A percentile compares a stretch with the other conserved stretches of the same genome.
These are phyloP conservation scores for Trichosporon ovoides DNA, from an alignment of 1,284 basidiomycete species.

Conservation along the genomic window DNA sequence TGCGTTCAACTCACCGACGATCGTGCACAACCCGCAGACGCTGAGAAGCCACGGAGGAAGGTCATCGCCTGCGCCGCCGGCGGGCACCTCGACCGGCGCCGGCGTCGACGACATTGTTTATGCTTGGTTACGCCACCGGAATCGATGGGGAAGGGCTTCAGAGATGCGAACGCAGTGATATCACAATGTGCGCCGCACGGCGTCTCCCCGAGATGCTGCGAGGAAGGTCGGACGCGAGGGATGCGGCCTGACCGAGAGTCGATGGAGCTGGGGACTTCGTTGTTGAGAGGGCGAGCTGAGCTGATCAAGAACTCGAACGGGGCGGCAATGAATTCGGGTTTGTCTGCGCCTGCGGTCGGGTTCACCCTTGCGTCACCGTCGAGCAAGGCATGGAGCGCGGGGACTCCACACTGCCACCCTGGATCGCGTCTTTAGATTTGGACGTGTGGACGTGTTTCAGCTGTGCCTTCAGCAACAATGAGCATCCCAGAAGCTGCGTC, in stretches of 20 bases:
- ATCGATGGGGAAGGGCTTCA: not conserved
- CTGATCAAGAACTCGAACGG: not conserved
- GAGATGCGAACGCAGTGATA: not conserved
- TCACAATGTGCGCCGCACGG: not conserved
- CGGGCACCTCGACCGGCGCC: slow-evolving; percentile 1
- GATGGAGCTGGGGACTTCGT: not conserved
- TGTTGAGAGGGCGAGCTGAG: not conserved
- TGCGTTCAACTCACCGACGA: slow-evolving; percentile 37
- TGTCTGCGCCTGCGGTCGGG: not conserved
- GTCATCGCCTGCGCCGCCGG: slow-evolving; percentile 39
- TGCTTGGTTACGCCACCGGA: not conserved
- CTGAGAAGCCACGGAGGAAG: slow-evolving; percentile 43
- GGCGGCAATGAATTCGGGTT: not conserved
- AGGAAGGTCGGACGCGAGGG: not conserved
- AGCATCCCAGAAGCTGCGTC: slow-evolving; percentile 41
- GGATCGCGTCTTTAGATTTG: not conserved
- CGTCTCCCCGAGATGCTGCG: not conserved
- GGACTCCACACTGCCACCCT: not conserved
- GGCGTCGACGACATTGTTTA: slow-evolving; percentile 4
- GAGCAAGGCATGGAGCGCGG: not conserved
- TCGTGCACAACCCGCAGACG: slow-evolving; percentile 44
- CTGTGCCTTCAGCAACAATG: slow-evolving; percentile 8
- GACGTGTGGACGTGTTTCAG: not conserved
- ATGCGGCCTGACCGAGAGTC: too few relatives aligned
- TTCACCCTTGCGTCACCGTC: slow-evolving; percentile 1